Conservation (phyloP, 192 early-diverging fungal genomes). For the Backusella psychrophila region DNA sequence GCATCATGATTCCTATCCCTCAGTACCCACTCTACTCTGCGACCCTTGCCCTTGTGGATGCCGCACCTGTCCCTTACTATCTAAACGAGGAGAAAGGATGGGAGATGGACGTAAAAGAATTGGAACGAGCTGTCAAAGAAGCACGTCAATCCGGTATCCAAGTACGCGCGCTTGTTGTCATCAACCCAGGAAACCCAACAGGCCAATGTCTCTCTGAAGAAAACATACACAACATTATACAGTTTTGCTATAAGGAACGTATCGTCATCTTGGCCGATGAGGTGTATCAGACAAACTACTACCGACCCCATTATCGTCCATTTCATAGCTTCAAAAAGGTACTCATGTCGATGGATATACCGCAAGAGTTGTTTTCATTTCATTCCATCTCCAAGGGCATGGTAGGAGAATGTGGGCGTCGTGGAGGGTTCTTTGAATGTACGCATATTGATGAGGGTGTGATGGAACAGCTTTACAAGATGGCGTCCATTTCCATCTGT, state of each 20-base stretch:
- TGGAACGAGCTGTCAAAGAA: conserved; percentile 55
- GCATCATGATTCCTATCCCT: conserved; percentile 98
- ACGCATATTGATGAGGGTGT: conserved; percentile 69
- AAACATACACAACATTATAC: conserved; percentile 85
- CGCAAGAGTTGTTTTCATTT: conserved; percentile 89
- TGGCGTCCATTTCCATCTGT: conserved; percentile 89
- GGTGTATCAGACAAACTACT: conserved; percentile 97
- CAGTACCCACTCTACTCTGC: conserved; percentile 98
- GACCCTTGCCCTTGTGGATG: conserved; percentile 79
- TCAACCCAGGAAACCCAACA: conserved; percentile 99
- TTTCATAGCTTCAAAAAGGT: conserved; percentile 97
- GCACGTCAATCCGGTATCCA: conserved; percentile 73
- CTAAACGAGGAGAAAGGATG: conserved; percentile 84
- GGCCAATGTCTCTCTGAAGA: conserved; percentile 78
- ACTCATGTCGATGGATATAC: conserved; percentile 53
- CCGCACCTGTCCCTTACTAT: conserved; percentile 88
- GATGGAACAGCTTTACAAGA: conserved; percentile 86
- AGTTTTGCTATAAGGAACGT: conserved; percentile 75
- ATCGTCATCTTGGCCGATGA: conserved; percentile 93
- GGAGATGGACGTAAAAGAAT: conserved; percentile 67
- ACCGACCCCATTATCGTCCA: conserved; percentile 70
- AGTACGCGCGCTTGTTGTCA: conserved; percentile 91
- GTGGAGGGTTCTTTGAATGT: conserved; percentile 97
- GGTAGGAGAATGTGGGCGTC: conserved; percentile 96
- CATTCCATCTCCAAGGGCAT: conserved; percentile 97